phyloP scores from a whole-genome alignment of 1,139 yeast genomes.

The Taiozyma sp. region DNA sequence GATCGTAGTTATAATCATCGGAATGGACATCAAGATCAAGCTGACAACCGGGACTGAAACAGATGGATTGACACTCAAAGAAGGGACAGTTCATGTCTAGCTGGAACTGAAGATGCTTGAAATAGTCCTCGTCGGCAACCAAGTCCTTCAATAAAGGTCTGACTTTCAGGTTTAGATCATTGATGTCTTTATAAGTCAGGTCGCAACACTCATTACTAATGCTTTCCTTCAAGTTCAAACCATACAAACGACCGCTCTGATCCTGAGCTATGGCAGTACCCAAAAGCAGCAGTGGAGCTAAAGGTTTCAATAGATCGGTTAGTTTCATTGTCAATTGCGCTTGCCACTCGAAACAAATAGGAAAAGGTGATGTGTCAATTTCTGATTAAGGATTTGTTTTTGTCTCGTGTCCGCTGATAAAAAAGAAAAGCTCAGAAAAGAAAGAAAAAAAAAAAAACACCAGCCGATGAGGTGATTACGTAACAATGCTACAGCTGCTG shows the following conservation, averaged over 20 bases:
- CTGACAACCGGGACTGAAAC: conserved; percentile 93
- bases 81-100: conserved; percentile 86
- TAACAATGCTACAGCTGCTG: background rate
- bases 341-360: background rate
- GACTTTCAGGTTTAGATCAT: conserved; percentile 42
- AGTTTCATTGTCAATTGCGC: conserved; percentile 1
- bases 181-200: conserved; percentile 50
- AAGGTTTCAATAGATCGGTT: background rate
- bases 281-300: background rate
- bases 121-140: conserved; percentile 60
- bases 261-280: background rate
- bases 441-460: background rate
- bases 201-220: conserved; percentile 38
- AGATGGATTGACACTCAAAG: conserved; percentile 74
- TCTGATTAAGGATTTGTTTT: background rate
- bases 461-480: background rate
- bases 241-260: conserved; percentile 22
- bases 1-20: conserved; percentile 63
- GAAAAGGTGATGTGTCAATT: background rate
- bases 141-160: conserved; percentile 53
- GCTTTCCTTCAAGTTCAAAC: conserved; percentile 28
- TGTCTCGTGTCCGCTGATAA: conserved; percentile 3
- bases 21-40: conserved; percentile 60
- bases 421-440: background rate
- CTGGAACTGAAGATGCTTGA: conserved; percentile 83